phyloP scores from a whole-genome alignment of 805 yeast genomes.

The Lipomyces yamadae region DNA sequence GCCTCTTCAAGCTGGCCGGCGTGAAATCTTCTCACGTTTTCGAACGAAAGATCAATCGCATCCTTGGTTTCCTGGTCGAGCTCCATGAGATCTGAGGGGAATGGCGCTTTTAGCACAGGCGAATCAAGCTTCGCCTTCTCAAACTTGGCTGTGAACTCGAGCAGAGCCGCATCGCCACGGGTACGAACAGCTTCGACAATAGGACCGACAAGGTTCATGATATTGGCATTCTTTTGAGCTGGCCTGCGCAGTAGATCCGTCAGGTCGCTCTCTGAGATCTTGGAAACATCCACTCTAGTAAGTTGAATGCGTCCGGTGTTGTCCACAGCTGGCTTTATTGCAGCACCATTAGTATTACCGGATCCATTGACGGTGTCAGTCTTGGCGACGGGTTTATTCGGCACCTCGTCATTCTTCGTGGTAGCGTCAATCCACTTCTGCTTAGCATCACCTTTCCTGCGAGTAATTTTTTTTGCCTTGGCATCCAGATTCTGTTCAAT shows the following conservation, averaged over 20 bases:
- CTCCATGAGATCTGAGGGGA: slow-evolving; percentile 74
- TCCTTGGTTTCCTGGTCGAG: slow-evolving; percentile 73
- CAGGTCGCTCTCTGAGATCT: slow-evolving; percentile 54
- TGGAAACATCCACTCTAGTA: slow-evolving; percentile 54
- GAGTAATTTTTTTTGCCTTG: slow-evolving; percentile 82
- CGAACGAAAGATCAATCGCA: slow-evolving; percentile 88
- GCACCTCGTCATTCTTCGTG: slow-evolving; percentile 21
- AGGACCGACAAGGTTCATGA: slow-evolving; percentile 90
- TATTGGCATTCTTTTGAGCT: slow-evolving; percentile 90
- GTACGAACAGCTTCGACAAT: slow-evolving; percentile 76
- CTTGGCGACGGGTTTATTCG: background rate
- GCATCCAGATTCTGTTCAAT: slow-evolving; percentile 82
- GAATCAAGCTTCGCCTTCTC: slow-evolving; percentile 75
- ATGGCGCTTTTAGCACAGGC: slow-evolving; percentile 88
- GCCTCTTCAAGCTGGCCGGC: slow-evolving; percentile 83
- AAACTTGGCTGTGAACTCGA: slow-evolving; percentile 89
- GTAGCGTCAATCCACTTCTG: slow-evolving; percentile 62
- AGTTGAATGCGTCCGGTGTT: slow-evolving; percentile 53
- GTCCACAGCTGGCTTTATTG: slow-evolving; percentile 24
- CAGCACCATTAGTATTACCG: slow-evolving; percentile 21
- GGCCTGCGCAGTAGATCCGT: slow-evolving; percentile 80
- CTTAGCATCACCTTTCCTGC: slow-evolving; percentile 97
- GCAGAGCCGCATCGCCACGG: slow-evolving; percentile 82
- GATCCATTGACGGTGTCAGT: background rate
- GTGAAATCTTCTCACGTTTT: slow-evolving; percentile 89